These are phyloP conservation scores for Malbranchea zuffiana DNA, from an alignment of 2,329 filamentous ascomycete species.

Conservation along the genomic window DNA sequence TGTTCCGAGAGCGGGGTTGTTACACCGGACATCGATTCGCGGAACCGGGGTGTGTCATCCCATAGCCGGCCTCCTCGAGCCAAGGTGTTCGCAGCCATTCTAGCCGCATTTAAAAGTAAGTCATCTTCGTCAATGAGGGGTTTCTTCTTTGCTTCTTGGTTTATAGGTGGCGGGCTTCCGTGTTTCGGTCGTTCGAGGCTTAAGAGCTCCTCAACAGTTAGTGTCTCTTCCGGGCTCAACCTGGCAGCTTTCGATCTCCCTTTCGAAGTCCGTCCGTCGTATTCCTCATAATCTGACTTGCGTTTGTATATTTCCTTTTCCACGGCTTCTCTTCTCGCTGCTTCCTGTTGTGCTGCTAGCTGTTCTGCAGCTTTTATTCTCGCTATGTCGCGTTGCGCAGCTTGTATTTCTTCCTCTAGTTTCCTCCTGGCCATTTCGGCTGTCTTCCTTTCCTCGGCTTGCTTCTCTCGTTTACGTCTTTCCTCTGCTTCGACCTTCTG, in stretches of 20 bases:
- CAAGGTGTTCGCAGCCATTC: constrained; percentile 32
- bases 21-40: constrained; percentile 16
- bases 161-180: constrained; percentile 7
- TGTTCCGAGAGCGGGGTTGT: constrained; percentile 9
- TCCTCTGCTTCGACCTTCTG: constrained; percentile 8
- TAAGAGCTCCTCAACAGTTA: constrained; percentile 16
- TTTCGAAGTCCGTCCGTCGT: constrained; percentile 2
- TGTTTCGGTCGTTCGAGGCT: constrained; percentile 8
- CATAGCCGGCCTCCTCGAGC: constrained; percentile 27
- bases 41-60: constrained; percentile 18
- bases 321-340: constrained; percentile 11
- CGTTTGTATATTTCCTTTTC: constrained; percentile 15
- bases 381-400: constrained; percentile 13
- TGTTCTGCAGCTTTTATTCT: constrained; percentile 12
- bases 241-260: constrained; percentile 9
- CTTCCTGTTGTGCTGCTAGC: constrained; percentile 7
- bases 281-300: constrained; percentile 10
- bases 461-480: constrained; percentile 10
- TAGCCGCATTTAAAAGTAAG: constrained; percentile 31
- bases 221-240: constrained; percentile 6
- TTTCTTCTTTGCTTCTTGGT: constrained; percentile 7
- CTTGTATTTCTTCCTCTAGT: constrained; percentile 11
- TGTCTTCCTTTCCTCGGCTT: constrained; percentile 9
- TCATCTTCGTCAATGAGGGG: constrained; percentile 31
- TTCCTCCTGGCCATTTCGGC: constrained; percentile 10